A percentile compares a stretch with the other conserved stretches of the same genome.
These are phyloP conservation scores for Actinidia arguta DNA, from an alignment of 179 eudicot genomes.

Conservation along the genomic window DNA sequence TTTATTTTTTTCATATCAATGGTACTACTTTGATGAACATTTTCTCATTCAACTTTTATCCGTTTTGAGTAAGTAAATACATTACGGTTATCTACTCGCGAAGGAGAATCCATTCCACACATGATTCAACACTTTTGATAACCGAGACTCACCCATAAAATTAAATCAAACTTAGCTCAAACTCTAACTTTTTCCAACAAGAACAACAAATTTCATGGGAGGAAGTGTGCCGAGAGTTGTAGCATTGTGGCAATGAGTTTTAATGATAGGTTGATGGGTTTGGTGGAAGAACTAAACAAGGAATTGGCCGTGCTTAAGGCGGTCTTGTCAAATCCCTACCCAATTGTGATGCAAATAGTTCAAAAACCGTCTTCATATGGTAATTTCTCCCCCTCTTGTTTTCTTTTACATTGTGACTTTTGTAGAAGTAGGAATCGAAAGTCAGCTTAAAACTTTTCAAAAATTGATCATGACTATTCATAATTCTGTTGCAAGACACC, in stretches of 20 bases:
- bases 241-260: slow-evolving; percentile 61
- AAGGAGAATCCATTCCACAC: too few relatives aligned
- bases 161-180: too few relatives aligned
- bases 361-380: slow-evolving; percentile 53
- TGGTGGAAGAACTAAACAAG: slow-evolving; percentile 49
- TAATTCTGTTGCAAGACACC: too few relatives aligned
- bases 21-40: too few relatives aligned
- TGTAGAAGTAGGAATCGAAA: background rate
- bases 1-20: too few relatives aligned
- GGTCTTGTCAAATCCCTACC: slow-evolving; percentile 63
- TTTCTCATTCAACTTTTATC: too few relatives aligned
- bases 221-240: slow-evolving; percentile 51
- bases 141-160: too few relatives aligned
- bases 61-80: too few relatives aligned
- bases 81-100: too few relatives aligned
- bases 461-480: background rate
- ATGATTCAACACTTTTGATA: too few relatives aligned
- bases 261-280: slow-evolving; percentile 51
- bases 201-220: slow-evolving; percentile 39
- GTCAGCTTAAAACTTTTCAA: background rate
- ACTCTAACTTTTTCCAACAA: too few relatives aligned
- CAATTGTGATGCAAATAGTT: slow-evolving; percentile 34
- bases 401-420: background rate
- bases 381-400: slow-evolving; percentile 21
- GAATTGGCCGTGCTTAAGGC: slow-evolving; percentile 51